These are phyloP conservation scores for Durusdinium trenchii DNA, from an alignment of 73 alveolate genomes.

Conservation along the genomic window DNA sequence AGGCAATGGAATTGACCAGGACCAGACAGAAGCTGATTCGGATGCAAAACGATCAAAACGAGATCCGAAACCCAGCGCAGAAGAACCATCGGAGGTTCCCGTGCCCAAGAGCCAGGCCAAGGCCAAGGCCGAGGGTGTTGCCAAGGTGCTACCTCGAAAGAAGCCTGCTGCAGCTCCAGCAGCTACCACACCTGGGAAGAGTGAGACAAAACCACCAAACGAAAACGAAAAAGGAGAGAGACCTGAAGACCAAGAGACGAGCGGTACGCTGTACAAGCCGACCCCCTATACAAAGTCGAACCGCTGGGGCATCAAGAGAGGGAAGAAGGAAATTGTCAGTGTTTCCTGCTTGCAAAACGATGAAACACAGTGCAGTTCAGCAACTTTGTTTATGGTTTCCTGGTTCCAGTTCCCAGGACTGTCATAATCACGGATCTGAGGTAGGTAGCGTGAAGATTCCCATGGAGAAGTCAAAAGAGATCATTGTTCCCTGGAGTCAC, in stretches of 20 bases:
- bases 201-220: not conserved
- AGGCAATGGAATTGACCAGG: no score
- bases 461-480: not conserved
- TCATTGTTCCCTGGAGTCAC: not conserved
- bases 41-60: no score
- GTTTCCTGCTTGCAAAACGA: not conserved
- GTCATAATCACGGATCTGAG: not conserved
- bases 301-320: slow-evolving; percentile 18
- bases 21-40: no score
- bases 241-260: not conserved
- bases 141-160: no score
- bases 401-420: not conserved
- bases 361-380: not conserved
- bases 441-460: not conserved
- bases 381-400: not conserved
- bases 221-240: not conserved
- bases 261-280: not conserved
- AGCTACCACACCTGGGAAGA: no score
- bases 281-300: not conserved
- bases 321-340: not conserved
- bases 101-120: no score
- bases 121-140: no score
- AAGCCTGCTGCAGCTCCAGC: not conserved
- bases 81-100: no score
- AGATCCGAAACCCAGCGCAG: no score